These are phyloP conservation scores for Arthrobotrys conoides DNA, from an alignment of 2,329 filamentous ascomycete genomes.

Conservation along the genomic window DNA sequence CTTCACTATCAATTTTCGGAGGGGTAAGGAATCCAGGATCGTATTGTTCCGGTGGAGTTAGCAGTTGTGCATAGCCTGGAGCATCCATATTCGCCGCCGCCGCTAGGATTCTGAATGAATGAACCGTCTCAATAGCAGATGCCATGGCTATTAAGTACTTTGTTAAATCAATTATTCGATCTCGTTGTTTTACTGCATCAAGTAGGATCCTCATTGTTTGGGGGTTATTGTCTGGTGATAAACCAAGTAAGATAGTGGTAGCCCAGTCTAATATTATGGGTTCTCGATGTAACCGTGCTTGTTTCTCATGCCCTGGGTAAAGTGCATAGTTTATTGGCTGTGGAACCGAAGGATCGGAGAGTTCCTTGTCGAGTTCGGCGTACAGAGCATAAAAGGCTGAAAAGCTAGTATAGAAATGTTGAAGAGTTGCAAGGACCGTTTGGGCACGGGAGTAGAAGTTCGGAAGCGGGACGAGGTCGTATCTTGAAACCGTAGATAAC, in stretches of 20 bases:
- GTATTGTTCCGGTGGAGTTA: background rate
- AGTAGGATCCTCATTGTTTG: no score
- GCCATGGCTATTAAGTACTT: no score
- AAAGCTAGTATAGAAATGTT: background rate
- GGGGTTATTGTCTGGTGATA: no score
- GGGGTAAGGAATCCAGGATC: background rate
- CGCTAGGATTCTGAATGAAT: no score
- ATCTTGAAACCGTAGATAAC: no score
- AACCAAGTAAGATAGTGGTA: background rate
- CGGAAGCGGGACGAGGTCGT: background rate
- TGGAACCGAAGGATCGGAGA: background rate
- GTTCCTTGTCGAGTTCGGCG: background rate
- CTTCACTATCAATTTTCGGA: no score
- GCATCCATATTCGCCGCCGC: no score
- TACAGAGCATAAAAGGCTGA: background rate
- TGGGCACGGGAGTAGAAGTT: background rate
- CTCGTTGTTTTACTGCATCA: background rate
- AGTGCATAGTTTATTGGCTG: background rate
- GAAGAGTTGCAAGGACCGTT: background rate
- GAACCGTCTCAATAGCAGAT: no score
- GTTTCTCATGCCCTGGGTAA: background rate
- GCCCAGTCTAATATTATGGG: background rate
- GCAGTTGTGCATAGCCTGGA: no score
- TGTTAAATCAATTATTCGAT: background rate
- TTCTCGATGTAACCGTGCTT: background rate